These are phyloP conservation scores for Trichoderma endophyticum DNA, from an alignment of 2,329 filamentous ascomycete species.

Conservation along the genomic window DNA sequence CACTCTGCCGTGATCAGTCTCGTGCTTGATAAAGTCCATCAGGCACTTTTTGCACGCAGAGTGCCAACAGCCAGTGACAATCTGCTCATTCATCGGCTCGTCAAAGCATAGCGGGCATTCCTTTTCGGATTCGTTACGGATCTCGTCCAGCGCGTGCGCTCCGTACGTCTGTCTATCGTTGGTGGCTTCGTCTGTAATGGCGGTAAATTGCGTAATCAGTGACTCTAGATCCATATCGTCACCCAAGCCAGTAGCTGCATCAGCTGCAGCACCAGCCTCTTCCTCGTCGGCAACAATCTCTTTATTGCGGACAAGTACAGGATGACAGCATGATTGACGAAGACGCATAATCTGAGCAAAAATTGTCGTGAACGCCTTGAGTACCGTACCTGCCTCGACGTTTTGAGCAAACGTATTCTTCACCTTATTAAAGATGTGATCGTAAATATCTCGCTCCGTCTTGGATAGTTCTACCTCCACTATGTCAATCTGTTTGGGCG, in stretches of 20 bases:
- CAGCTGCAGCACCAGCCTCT: constrained; percentile 69
- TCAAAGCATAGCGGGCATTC: constrained; percentile 95
- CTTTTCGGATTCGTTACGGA: constrained; percentile 80
- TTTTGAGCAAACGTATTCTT: constrained; percentile 83
- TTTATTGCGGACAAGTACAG: constrained; percentile 80
- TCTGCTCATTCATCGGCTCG: constrained; percentile 92
- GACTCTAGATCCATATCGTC: constrained; percentile 95
- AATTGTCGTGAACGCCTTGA: constrained; percentile 95
- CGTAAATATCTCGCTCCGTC: constrained; percentile 85
- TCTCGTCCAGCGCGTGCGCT: constrained; percentile 83
- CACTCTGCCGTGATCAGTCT: constrained; percentile 69
- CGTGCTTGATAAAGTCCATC: constrained; percentile 84
- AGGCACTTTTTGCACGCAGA: constrained; percentile 93
- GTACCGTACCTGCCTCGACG: constrained; percentile 83
- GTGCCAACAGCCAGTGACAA: constrained; percentile 96
- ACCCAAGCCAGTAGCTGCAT: constrained; percentile 75
- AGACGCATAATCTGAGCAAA: constrained; percentile 94
- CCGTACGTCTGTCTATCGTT: constrained; percentile 67
- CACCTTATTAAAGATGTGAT: constrained; percentile 80
- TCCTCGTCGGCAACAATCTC: constrained; percentile 84
- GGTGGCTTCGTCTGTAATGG: constrained; percentile 59
- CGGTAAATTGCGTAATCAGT: constrained; percentile 80
- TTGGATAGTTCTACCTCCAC: constrained; percentile 83
- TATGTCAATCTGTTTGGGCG: constrained; percentile 77
- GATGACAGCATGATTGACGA: constrained; percentile 92